These are phyloP conservation scores for Spathaspora sp. DNA, from an alignment of 805 yeast genomes.

Conservation along the genomic window DNA sequence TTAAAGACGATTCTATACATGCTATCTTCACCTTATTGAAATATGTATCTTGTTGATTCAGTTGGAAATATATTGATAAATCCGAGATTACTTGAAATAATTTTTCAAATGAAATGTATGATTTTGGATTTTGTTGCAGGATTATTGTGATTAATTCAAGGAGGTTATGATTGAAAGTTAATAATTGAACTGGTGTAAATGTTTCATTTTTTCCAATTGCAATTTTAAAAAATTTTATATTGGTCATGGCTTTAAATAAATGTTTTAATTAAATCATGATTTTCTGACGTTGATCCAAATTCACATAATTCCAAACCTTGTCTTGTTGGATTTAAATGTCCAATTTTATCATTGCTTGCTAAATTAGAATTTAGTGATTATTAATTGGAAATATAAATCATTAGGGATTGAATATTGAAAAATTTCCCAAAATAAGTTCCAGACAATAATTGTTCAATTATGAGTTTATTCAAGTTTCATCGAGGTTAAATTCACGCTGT, in stretches of 20 bases:
- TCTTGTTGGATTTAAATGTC: constrained; percentile 21
- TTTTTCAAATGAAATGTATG: constrained; percentile 44
- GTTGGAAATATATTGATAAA: constrained; percentile 35
- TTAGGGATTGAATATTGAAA: constrained; percentile 7
- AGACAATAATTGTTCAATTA: constrained; percentile 26
- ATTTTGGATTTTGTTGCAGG: constrained; percentile 51
- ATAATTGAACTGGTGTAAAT: constrained; percentile 35
- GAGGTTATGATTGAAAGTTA: constrained; percentile 16
- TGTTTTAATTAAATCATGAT: constrained; percentile 22
- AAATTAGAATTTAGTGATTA: constrained; percentile 25
- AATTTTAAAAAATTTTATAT: constrained; percentile 34
- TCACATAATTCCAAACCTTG: constrained; percentile 26
- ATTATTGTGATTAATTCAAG: constrained; percentile 36
- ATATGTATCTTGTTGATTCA: constrained; percentile 12
- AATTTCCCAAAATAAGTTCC: constrained; percentile 24
- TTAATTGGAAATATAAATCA: constrained; percentile 12
- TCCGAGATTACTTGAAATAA: constrained; percentile 39
- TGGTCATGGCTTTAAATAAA: constrained; percentile 31
- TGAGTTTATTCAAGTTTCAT: constrained; percentile 16
- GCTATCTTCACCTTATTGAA: constrained; percentile 37
- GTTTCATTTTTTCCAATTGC: constrained; percentile 27
- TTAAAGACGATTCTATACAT: constrained; percentile 67
- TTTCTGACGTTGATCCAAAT: background rate
- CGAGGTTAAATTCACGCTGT: constrained; percentile 15
- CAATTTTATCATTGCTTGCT: constrained; percentile 30